Evolutionary conservation across 805 yeast genomes (phyloP).

Genomic region (Millerozyma miso): DNA sequence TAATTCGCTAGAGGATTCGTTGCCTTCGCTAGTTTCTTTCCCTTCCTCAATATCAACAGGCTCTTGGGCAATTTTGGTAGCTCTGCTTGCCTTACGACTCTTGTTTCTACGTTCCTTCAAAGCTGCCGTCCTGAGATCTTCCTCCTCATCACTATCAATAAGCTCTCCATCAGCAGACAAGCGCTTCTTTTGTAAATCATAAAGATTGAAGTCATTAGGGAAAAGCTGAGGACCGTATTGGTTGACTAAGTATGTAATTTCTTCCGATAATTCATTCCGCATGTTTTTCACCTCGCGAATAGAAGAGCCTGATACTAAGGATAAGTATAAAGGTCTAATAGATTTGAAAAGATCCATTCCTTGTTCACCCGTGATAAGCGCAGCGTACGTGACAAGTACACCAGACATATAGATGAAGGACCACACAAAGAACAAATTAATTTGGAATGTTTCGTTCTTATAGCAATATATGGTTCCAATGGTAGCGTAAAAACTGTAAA

Average conservation of each 20-base stretch:
- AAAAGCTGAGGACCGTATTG: slow-evolving; percentile 78
- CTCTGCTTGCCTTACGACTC: slow-evolving; percentile 7
- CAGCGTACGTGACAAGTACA: slow-evolving; percentile 78
- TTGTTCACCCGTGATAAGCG: slow-evolving; percentile 85
- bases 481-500: slow-evolving; percentile 76
- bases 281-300: slow-evolving; percentile 55
- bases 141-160: slow-evolving; percentile 44
- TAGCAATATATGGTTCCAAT: slow-evolving; percentile 43
- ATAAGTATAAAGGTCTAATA: slow-evolving; percentile 71
- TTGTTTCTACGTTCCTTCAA: slow-evolving; percentile 40
- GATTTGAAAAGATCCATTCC: slow-evolving; percentile 88
- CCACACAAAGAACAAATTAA: slow-evolving; percentile 37
- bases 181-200: slow-evolving; percentile 37
- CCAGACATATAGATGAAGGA: slow-evolving; percentile 55
- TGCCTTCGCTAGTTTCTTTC: background rate
- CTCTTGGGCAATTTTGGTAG: slow-evolving; percentile 6
- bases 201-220: slow-evolving; percentile 70
- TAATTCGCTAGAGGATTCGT: slow-evolving; percentile 16
- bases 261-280: slow-evolving; percentile 59
- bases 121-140: slow-evolving; percentile 46
- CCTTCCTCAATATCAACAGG: slow-evolving; percentile 1
- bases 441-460: slow-evolving; percentile 4
- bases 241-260: slow-evolving; percentile 77
- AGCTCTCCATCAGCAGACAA: slow-evolving; percentile 20
- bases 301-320: slow-evolving; percentile 55